These are phyloP conservation scores for Ricinus communis DNA, from an alignment of 345 rosid genomes.

Conservation along the genomic window DNA sequence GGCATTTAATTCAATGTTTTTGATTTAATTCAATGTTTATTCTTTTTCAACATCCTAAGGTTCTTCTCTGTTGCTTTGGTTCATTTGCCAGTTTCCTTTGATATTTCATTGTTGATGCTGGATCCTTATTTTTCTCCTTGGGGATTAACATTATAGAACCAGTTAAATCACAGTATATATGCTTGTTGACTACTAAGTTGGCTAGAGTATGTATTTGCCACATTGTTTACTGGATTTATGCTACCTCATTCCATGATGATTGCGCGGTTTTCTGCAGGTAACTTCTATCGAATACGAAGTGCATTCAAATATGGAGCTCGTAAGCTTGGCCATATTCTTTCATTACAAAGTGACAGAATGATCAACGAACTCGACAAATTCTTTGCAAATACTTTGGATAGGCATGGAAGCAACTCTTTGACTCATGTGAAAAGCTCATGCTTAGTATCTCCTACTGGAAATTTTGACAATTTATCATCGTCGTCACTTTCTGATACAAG, in stretches of 20 bases:
- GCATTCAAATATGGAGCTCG: slow-evolving; percentile 91
- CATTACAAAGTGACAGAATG: slow-evolving; percentile 52
- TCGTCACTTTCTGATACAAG: slow-evolving; percentile 15
- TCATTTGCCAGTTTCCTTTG: neutral
- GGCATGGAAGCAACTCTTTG: slow-evolving; percentile 26
- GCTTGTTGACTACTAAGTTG: neutral
- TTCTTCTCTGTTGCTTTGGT: too few species aligned
- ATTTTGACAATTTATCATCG: slow-evolving; percentile 9
- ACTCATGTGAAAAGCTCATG: slow-evolving; percentile 5
- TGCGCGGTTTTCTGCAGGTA: slow-evolving; percentile 41
- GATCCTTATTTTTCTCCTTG: neutral
- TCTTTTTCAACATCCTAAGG: too few species aligned
- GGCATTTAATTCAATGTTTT: too few species aligned
- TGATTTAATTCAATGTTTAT: too few species aligned
- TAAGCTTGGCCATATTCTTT: slow-evolving; percentile 68
- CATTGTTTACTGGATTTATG: neutral
- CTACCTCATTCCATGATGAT: neutral
- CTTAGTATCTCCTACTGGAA: slow-evolving; percentile 4
- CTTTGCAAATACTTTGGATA: slow-evolving; percentile 45
- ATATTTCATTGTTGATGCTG: neutral
- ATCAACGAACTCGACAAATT: slow-evolving; percentile 59
- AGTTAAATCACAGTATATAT: neutral
- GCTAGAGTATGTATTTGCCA: neutral
- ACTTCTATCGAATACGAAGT: slow-evolving; percentile 76
- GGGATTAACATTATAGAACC: neutral